Conservation (phyloP, 192 early-diverging fungal genomes). For the Chytriomyces sp. region DNA sequence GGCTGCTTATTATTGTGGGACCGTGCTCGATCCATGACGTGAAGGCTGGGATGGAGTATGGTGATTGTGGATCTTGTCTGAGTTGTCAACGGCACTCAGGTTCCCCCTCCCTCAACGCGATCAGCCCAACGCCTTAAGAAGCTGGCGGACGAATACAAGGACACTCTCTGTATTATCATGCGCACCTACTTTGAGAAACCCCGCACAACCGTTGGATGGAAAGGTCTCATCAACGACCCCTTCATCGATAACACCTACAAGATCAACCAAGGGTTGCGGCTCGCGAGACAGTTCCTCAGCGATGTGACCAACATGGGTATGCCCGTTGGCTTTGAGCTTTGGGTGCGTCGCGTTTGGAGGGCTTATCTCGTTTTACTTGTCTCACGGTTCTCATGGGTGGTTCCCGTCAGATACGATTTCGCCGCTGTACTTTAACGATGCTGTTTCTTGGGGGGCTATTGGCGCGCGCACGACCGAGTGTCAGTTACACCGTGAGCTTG, state of each 20-base stretch:
- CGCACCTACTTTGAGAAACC: slow-evolving; percentile 99
- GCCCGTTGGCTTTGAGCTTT: slow-evolving; percentile 88
- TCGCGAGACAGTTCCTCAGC: slow-evolving; percentile 78
- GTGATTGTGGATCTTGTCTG: slow-evolving; percentile 40
- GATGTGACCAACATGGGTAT: slow-evolving; percentile 82
- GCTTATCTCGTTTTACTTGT: background rate
- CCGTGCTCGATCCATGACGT: slow-evolving; percentile 97
- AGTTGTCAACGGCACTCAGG: background rate
- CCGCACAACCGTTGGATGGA: slow-evolving; percentile 96
- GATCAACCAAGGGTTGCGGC: slow-evolving; percentile 94
- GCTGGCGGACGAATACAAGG: slow-evolving; percentile 64
- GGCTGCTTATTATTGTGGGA: slow-evolving; percentile 88
- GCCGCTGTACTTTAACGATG: slow-evolving; percentile 92
- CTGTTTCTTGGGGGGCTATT: slow-evolving; percentile 98
- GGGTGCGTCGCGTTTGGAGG: slow-evolving; percentile 24
- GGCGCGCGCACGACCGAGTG: slow-evolving; percentile 97
- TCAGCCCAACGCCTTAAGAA: slow-evolving; percentile 46
- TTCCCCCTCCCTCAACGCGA: background rate
- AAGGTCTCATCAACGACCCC: slow-evolving; percentile 80
- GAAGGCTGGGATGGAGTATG: slow-evolving; percentile 83
- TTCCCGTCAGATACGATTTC: slow-evolving; percentile 76
- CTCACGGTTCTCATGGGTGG: background rate
- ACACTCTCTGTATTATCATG: slow-evolving; percentile 90
- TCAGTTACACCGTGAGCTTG: slow-evolving; percentile 93
- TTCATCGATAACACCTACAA: slow-evolving; percentile 72